A percentile compares a stretch with the other conserved stretches of the same genome.
phyloP scores from a whole-genome alignment of 2,329 filamentous ascomycete species.

The Cyclaneusma minus region DNA sequence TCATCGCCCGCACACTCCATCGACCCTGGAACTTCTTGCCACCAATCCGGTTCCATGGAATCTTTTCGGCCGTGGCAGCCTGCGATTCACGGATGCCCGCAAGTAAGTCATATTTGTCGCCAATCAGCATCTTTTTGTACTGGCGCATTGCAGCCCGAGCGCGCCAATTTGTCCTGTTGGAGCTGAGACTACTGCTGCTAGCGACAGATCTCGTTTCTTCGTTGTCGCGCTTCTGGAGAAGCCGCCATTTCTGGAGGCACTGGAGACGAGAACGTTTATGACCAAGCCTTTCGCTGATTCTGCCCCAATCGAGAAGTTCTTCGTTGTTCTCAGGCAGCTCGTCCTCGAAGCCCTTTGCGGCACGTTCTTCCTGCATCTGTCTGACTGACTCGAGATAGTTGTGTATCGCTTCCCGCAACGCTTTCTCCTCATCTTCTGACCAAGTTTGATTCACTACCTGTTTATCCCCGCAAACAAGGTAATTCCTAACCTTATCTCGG shows the following conservation, averaged over 20 bases:
- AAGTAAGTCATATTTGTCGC: slow-evolving; percentile 29
- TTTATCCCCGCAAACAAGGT: slow-evolving; percentile 40
- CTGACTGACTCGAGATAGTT: slow-evolving; percentile 3
- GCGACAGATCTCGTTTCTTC: slow-evolving; percentile 4
- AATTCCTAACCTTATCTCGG: slow-evolving; percentile 56
- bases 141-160: slow-evolving; percentile 27
- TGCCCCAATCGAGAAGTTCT: slow-evolving; percentile 46
- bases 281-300: slow-evolving; percentile 46
- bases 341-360: slow-evolving; percentile 17
- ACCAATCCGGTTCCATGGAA: slow-evolving; percentile 32
- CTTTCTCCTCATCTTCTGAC: slow-evolving; percentile 41
- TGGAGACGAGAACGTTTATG: slow-evolving; percentile 48
- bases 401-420: slow-evolving; percentile 5
- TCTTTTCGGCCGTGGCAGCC: slow-evolving; percentile 26
- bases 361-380: slow-evolving; percentile 16
- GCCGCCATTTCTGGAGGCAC: slow-evolving; percentile 53
- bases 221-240: slow-evolving; percentile 21
- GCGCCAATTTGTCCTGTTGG: slow-evolving; percentile 22
- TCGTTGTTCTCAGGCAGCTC: slow-evolving; percentile 26
- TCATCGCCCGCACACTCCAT: slow-evolving; percentile 18
- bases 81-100: slow-evolving; percentile 26
- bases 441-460: slow-evolving; percentile 37
- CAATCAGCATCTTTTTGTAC: slow-evolving; percentile 24
- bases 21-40: slow-evolving; percentile 24
- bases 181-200: slow-evolving; percentile 6